Percentiles rank a stretch among this genome's conserved stretches.
These are phyloP conservation scores for Liriodendron chinense DNA, from an alignment of 164 flowering plant species.

Conservation along the genomic window DNA sequence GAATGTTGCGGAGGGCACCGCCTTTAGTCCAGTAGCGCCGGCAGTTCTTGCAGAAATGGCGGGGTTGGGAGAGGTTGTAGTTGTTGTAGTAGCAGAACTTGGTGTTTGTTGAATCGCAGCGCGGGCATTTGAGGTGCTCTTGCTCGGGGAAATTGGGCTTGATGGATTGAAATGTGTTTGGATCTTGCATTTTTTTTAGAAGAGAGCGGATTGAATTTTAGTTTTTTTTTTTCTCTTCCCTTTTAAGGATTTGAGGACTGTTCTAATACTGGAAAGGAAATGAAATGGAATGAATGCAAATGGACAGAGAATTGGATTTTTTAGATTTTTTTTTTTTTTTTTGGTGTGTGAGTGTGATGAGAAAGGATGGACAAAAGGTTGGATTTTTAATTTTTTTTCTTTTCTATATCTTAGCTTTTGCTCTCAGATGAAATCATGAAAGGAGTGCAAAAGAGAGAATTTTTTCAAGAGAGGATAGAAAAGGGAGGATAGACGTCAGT, in stretches of 20 bases:
- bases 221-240: background rate
- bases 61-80: constrained; percentile 36
- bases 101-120: constrained; percentile 78
- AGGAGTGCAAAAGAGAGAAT: too few species aligned
- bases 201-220: background rate
- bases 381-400: background rate
- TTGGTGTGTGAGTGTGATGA: background rate
- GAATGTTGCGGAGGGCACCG: constrained; percentile 66
- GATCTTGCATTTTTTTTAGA: constrained; percentile 48
- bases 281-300: background rate
- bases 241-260: background rate
- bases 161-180: constrained; percentile 38
- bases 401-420: background rate
- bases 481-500: too few species aligned
- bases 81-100: constrained; percentile 52
- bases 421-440: background rate
- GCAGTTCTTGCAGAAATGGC: constrained; percentile 37
- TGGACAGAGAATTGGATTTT: background rate
- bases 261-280: background rate
- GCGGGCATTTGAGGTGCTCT: constrained; percentile 73
- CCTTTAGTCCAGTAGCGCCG: constrained; percentile 36
- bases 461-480: too few species aligned
- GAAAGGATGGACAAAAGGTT: background rate
- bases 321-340: too few species aligned
- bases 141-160: constrained; percentile 56